Percentiles rank a stretch among this genome's conserved stretches.
phyloP scores from a whole-genome alignment of 2,329 filamentous ascomycete species.

The Colletotrichum navitas region DNA sequence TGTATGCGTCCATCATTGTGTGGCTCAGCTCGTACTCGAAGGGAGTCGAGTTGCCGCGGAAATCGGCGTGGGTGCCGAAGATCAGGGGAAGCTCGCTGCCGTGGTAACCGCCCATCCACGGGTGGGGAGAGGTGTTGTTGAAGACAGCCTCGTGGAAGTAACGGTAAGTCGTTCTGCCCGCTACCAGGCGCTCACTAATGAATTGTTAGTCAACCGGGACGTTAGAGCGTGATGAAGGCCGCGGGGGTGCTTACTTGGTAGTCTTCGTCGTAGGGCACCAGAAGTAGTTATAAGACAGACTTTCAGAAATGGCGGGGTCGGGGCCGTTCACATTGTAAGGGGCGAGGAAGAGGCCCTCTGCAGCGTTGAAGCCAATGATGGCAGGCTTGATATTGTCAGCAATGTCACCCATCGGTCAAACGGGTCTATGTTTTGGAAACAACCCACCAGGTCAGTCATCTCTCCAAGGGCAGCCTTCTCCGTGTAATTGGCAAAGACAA shows the following conservation, averaged over 20 bases:
- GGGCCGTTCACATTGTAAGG: slow-evolving; percentile 35
- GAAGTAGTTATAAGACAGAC: slow-evolving; percentile 36
- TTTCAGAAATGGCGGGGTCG: slow-evolving; percentile 19
- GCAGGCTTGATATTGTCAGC: slow-evolving; percentile 18
- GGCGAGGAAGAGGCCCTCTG: slow-evolving; percentile 36
- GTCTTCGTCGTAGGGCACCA: slow-evolving; percentile 37
- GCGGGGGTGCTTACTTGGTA: slow-evolving; percentile 22
- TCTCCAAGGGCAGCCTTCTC: slow-evolving; percentile 42
- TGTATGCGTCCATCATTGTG: slow-evolving; percentile 39
- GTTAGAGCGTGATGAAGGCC: accelerated
- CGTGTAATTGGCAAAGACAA: slow-evolving; percentile 52
- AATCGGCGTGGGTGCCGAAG: slow-evolving; percentile 49
- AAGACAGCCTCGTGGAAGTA: slow-evolving; percentile 50
- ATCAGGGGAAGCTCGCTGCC: slow-evolving; percentile 50
- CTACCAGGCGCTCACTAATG: slow-evolving; percentile 27
- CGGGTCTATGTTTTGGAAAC: accelerated
- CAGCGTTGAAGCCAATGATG: slow-evolving; percentile 38
- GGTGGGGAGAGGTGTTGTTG: slow-evolving; percentile 46
- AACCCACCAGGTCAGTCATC: slow-evolving; percentile 30
- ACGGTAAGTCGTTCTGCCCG: slow-evolving; percentile 44
- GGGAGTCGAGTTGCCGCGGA: slow-evolving; percentile 37
- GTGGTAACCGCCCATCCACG: slow-evolving; percentile 49
- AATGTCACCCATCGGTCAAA: too few relatives aligned
- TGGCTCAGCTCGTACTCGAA: slow-evolving; percentile 41
- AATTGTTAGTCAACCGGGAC: background rate